These are phyloP conservation scores for Salix purpurea DNA, from an alignment of 345 rosid genomes.

Conservation along the genomic window DNA sequence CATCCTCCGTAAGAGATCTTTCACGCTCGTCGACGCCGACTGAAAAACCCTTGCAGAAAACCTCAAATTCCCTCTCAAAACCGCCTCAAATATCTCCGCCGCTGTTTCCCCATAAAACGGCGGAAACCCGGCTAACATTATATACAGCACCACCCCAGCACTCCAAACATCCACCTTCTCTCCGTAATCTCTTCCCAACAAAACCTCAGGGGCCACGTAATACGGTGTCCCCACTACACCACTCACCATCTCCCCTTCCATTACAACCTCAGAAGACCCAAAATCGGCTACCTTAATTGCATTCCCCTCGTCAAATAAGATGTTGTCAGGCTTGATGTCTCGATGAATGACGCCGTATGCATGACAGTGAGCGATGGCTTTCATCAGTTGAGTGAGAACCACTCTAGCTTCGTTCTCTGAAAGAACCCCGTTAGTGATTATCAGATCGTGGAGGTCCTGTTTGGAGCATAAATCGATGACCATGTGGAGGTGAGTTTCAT, in stretches of 20 bases:
- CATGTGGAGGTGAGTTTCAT: slow-evolving; percentile 47
- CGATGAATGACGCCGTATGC: slow-evolving; percentile 56
- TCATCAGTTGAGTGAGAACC: slow-evolving; percentile 42
- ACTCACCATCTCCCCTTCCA: slow-evolving; percentile 22
- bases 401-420: slow-evolving; percentile 44
- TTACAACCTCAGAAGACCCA: slow-evolving; percentile 51
- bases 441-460: slow-evolving; percentile 45
- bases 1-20: slow-evolving; percentile 77
- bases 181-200: slow-evolving; percentile 55
- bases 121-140: slow-evolving; percentile 67
- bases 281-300: slow-evolving; percentile 59
- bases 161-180: slow-evolving; percentile 92
- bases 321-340: slow-evolving; percentile 76
- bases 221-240: slow-evolving; percentile 87
- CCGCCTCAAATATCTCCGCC: slow-evolving; percentile 58
- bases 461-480: slow-evolving; percentile 61
- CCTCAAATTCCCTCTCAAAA: slow-evolving; percentile 64
- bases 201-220: slow-evolving; percentile 79
- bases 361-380: slow-evolving; percentile 72
- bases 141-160: slow-evolving; percentile 64
- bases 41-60: slow-evolving; percentile 51
- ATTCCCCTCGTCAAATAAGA: slow-evolving; percentile 41
- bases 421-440: slow-evolving; percentile 28
- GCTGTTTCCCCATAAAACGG: slow-evolving; percentile 78
- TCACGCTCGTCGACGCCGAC: slow-evolving; percentile 43